Evolutionary conservation across 2,329 filamentous ascomycete species (phyloP).

Genomic region (Beauveria bassiana): DNA sequence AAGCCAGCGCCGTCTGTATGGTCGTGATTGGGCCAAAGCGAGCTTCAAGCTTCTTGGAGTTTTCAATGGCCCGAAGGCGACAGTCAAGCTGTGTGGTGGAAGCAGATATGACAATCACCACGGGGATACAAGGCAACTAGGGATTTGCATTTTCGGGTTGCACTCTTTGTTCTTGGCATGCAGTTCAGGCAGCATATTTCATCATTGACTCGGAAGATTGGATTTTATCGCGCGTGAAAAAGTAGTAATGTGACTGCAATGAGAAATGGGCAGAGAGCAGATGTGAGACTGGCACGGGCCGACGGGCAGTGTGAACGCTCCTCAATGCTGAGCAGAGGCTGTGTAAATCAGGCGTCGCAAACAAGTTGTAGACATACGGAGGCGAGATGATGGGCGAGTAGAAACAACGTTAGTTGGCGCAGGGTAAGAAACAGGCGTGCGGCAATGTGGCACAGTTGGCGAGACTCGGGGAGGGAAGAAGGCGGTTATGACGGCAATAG

Average conservation of each 20-base stretch:
- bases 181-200: slow-evolving; percentile 16
- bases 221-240: background rate
- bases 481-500: slow-evolving; percentile 5
- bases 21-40: background rate
- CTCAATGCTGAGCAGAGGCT: background rate
- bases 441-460: background rate
- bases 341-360: background rate
- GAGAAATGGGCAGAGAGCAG: background rate
- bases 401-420: background rate
- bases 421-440: background rate
- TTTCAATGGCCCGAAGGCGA: slow-evolving; percentile 15
- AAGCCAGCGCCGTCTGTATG: background rate
- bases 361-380: background rate
- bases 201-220: slow-evolving; percentile 9
- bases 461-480: background rate
- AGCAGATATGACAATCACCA: slow-evolving; percentile 29
- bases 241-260: background rate
- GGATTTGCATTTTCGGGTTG: slow-evolving; percentile 26
- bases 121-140: slow-evolving; percentile 31
- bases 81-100: slow-evolving; percentile 20
- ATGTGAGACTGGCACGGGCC: background rate
- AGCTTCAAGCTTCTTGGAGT: background rate
- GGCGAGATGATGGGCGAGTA: background rate
- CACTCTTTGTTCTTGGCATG: slow-evolving; percentile 23
- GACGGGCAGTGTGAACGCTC: background rate